Percentiles rank a stretch among this genome's conserved stretches.
These are phyloP conservation scores for Eustoma russellianum DNA, from an alignment of 257 asterid species.

Conservation along the genomic window DNA sequence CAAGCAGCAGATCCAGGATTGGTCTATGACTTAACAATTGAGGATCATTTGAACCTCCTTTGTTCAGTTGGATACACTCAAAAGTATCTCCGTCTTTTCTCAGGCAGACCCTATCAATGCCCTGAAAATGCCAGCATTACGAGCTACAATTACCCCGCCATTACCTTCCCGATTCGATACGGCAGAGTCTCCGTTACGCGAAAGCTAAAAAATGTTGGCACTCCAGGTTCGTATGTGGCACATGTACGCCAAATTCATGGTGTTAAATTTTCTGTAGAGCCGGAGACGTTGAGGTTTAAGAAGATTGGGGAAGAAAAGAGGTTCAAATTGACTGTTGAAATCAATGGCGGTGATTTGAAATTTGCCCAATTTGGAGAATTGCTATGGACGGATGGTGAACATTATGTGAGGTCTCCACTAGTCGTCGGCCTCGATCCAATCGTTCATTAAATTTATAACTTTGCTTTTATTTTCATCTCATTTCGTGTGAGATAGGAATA, in stretches of 20 bases:
- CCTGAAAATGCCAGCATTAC: slow-evolving; percentile 17
- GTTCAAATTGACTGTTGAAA: slow-evolving; percentile 13
- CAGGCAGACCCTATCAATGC: slow-evolving; percentile 18
- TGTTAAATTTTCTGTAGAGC: slow-evolving; percentile 12
- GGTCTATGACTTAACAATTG: slow-evolving; percentile 37
- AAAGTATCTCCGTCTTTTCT: slow-evolving; percentile 4
- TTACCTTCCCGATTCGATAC: slow-evolving; percentile 11
- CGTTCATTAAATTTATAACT: no score
- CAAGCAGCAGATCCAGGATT: slow-evolving; percentile 55
- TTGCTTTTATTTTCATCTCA: no score
- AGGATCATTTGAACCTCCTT: slow-evolving; percentile 47
- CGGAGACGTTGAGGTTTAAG: slow-evolving; percentile 10
- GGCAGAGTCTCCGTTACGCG: slow-evolving; percentile 14
- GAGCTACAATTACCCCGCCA: slow-evolving; percentile 30
- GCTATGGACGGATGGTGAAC: slow-evolving; percentile 51
- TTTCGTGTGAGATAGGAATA: no score
- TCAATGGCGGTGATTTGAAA: neutral
- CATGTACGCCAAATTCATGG: slow-evolving; percentile 11
- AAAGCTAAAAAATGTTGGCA: slow-evolving; percentile 23
- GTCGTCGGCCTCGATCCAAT: slow-evolving; percentile 17
- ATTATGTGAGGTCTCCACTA: slow-evolving; percentile 47
- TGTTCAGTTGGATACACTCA: slow-evolving; percentile 51
- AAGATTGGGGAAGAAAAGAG: slow-evolving; percentile 17
- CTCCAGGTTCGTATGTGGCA: slow-evolving; percentile 17
- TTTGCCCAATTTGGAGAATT: slow-evolving; percentile 33